Base-by-base conservation (phyloP, 345 rosid genomes). In the Corymbia maculata region DNA sequence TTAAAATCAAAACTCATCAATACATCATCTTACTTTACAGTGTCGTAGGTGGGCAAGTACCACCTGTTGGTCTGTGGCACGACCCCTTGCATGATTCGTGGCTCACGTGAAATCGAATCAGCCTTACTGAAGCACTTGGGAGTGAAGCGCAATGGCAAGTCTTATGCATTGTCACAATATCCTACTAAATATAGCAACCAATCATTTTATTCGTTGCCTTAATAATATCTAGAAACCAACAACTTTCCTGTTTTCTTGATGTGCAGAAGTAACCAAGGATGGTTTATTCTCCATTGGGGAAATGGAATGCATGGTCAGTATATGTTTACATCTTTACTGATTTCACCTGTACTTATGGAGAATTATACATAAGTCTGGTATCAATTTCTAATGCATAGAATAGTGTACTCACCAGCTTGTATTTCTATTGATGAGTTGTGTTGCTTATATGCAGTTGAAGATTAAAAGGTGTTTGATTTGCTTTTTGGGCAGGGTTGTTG, bases 61-160 rank as follows among this genome's bases (percentile, higher is more conserved):
- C 99, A 98, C 91, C 93, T 98, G 26, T 91, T 98, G 93, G 99
- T 98, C 91, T 98, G 99, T 90, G 99, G 99, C 90, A 98, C 99
- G 70, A 95, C 99, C 88, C 99, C 99, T 90, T 98, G 99, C 91
- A 98, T 97, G 99, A 92, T 98, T 86, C 95, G 96, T 88, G 99
- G 99, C 85, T 97, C 99, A 86, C 93, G 97, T 80, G 99, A 94
- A 57, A 96, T 97, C 52, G 99, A 98, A 93, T 95, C 93, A 85
- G 95, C 98, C 88, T 92, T 98, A 86, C 90, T 97, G 90, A 94
- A 96, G 88, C 99, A 97, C 92, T 94, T 98, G 95, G 98, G 98
- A 89, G 98, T 97, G 86, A 94, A 97, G 92, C 99, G 98, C 92
- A 95, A 95, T 91, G 99, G 99, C 96, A 88, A 92, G 92, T 79